Conservation (phyloP, 2,329 filamentous ascomycete genomes). For the Fusarium nisikadoi region DNA sequence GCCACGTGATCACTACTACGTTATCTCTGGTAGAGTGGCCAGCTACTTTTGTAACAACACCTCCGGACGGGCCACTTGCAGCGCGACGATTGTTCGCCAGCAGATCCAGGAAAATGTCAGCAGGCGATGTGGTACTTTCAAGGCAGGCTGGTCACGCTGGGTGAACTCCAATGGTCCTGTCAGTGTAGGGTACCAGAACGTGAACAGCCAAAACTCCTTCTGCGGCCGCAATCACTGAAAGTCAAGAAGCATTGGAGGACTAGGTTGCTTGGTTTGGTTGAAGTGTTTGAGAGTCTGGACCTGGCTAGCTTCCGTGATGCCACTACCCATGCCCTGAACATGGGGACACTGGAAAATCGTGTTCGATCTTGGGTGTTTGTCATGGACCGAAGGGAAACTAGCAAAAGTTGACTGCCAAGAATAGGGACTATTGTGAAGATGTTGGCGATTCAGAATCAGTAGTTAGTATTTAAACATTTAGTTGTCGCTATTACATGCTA, state of each 20-base stretch:
- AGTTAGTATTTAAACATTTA: no score
- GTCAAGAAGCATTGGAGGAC: rapidly evolving
- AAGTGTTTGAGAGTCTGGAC: neutral
- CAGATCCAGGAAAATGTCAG: neutral
- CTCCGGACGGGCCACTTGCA: neutral
- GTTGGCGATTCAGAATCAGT: no score
- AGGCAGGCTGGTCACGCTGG: neutral
- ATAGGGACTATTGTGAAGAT: no score
- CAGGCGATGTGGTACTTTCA: neutral
- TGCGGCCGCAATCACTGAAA: neutral
- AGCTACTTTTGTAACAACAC: neutral
- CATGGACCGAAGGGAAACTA: neutral
- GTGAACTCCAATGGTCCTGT: neutral
- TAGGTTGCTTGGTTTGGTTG: neutral
- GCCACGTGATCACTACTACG: neutral
- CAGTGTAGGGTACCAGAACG: neutral
- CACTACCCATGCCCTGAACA: no score
- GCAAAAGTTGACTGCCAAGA: neutral
- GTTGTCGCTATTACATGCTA: no score
- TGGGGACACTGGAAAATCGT: neutral
- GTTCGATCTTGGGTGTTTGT: neutral
- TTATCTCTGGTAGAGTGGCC: neutral
- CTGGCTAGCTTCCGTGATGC: neutral
- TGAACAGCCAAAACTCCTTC: neutral
- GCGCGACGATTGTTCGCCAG: neutral